Percentiles rank a stretch among this genome's conserved stretches.
Conservation (phyloP, 805 yeast genomes). For the Saccharomycopsis babjevae region DNA sequence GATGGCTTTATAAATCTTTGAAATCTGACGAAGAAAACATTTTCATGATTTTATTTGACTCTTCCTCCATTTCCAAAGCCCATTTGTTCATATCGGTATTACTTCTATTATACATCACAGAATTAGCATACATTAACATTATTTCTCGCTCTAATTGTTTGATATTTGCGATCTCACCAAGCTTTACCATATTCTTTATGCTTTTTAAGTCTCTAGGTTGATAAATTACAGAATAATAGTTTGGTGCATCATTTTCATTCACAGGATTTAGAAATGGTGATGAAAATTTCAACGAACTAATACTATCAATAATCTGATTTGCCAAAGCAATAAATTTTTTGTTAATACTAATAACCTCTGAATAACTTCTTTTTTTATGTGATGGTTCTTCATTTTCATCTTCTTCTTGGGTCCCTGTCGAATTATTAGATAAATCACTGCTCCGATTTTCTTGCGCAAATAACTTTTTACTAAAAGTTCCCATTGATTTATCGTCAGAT, state of each 20-base stretch:
- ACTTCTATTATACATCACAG: constrained; percentile 69
- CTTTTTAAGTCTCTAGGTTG: constrained; percentile 62
- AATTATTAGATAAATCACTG: not conserved
- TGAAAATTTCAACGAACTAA: constrained; percentile 62
- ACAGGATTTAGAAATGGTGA: constrained; percentile 69
- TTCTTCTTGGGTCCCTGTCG: not conserved
- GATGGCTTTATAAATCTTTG: not conserved
- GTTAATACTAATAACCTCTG: constrained; percentile 21
- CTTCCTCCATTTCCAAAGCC: constrained; percentile 63
- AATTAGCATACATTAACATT: constrained; percentile 72
- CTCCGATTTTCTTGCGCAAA: not conserved
- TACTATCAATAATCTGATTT: constrained; percentile 49
- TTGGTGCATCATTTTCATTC: constrained; percentile 54
- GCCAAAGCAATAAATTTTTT: constrained; percentile 56
- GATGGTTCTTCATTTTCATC: not conserved
- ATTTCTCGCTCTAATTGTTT: constrained; percentile 56
- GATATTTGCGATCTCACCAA: constrained; percentile 40
- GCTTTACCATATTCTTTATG: constrained; percentile 46
- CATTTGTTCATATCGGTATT: constrained; percentile 51
- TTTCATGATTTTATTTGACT: constrained; percentile 44
- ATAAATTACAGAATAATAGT: constrained; percentile 50
- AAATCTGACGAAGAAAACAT: constrained; percentile 49
- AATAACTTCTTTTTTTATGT: not conserved
- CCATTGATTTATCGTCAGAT: not conserved
- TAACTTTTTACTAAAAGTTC: not conserved